Evolutionary conservation across 768 basidiomycete genomes (phyloP), one percentile per base, ranked within the genome.

Genomic region (Hericium alpestre): DNA sequence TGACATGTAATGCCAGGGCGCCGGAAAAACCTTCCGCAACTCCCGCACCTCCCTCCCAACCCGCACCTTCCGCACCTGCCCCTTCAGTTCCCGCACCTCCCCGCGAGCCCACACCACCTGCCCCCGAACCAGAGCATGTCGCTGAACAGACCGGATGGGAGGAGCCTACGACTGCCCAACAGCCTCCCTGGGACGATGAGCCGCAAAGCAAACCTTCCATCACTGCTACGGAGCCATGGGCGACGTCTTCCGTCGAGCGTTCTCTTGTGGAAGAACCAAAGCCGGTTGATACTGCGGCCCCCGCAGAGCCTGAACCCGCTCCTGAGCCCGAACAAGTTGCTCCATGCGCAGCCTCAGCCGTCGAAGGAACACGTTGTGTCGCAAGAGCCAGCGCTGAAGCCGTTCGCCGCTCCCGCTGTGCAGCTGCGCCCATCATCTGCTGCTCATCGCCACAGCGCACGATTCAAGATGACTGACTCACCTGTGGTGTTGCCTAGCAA

Each of bases 381-480:
- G 57, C 47, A 18, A 53, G 58, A 55, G 53, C 58, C 64, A 9
- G 61, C 71, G 12, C 51, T 66, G 22, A 72, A 74, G 25, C 73
- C 77, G 27, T 51, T 51, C 7, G 66, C 64, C 7, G 65, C 69
- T 2, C 66, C 72, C 22, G 81, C 81, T 57, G 70, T 81, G 38
- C 70, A 76, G n/a, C 67, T 76, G 3, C 79, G 87, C 11, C 76
- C 82, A 12, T 73, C 78, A 8, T 72, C 73, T 40, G 70, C 71
- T 15, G 73, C 80, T 0, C 83, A 86, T 54, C 79, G 84, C 50
- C 73, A 70, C 61, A 79, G 75, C 49, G 78, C 80, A 38, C 81
- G 82, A 53, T 83, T 84, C 73, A 90, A 90, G 74, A 90, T 89
- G 74, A 78, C 90, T 59, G 86, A 88, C 57, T 81, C 90, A 39